phyloP scores from a whole-genome alignment of 2,329 filamentous ascomycete genomes.

The Pseudopyricularia cyperi region DNA sequence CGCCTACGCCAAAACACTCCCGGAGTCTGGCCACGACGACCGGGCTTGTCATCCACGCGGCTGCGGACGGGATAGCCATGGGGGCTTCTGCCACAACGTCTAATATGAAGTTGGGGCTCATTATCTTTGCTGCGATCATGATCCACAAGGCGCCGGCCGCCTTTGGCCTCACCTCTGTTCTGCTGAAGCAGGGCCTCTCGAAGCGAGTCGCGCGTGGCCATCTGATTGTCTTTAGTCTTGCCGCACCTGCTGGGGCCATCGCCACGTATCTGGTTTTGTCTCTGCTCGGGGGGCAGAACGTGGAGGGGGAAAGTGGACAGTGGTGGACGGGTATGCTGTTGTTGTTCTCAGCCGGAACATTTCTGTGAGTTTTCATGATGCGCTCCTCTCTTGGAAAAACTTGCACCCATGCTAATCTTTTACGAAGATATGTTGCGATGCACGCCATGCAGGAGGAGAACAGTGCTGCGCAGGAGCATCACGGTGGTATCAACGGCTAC shows the following conservation, averaged over 20 bases:
- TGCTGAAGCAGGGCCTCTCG: constrained; percentile 81
- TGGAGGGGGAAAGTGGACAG: constrained; percentile 48
- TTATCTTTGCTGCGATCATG: constrained; percentile 95
- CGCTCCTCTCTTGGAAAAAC: neutral
- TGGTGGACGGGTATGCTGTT: constrained; percentile 91
- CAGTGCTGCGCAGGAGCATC: constrained; percentile 35
- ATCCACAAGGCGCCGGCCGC: constrained; percentile 93
- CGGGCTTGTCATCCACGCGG: constrained; percentile 90
- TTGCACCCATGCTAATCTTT: constrained; percentile 6
- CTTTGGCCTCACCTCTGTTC: constrained; percentile 81
- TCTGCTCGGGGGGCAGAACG: constrained; percentile 46
- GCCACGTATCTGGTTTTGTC: constrained; percentile 71
- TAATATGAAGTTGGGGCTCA: constrained; percentile 66
- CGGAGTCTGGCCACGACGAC: constrained; percentile 72
- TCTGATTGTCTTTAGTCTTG: constrained; percentile 80
- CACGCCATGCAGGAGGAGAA: constrained; percentile 85
- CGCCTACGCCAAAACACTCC: constrained; percentile 42
- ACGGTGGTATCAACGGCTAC: constrained; percentile 37
- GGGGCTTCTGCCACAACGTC: constrained; percentile 72
- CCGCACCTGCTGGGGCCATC: constrained; percentile 76
- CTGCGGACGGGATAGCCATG: constrained; percentile 89
- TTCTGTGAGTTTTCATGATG: constrained; percentile 61
- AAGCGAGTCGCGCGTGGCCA: constrained; percentile 77
- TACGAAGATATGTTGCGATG: constrained; percentile 81
- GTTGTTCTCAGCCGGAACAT: constrained; percentile 92